Conservation (phyloP, 1,284 basidiomycete species). For the Puccinia polysora region DNA sequence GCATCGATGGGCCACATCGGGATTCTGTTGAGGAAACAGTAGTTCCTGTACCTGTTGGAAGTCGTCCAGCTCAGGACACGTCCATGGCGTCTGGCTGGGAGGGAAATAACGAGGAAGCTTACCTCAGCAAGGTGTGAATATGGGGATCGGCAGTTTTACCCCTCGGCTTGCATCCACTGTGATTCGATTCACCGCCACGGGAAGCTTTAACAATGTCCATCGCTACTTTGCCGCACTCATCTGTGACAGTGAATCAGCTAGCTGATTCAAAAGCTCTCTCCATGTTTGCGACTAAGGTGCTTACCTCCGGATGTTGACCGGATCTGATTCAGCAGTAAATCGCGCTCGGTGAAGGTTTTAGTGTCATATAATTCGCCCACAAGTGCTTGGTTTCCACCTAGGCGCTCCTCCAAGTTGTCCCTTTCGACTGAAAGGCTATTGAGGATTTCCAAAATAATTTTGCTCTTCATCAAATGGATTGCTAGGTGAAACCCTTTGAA, state of each 20-base stretch:
- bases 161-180: neutral
- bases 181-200: neutral
- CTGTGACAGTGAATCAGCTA: no score
- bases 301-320: conserved; percentile 35
- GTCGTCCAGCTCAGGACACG: neutral
- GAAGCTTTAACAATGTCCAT: conserved; percentile 25
- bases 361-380: neutral
- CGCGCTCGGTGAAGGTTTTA: conserved; percentile 11
- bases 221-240: conserved; percentile 14
- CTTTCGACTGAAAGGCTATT: conserved; percentile 26
- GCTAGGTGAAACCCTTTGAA: conserved; percentile 18
- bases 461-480: conserved; percentile 31
- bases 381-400: neutral
- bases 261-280: no score
- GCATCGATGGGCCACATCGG: conserved; percentile 38
- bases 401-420: conserved; percentile 35
- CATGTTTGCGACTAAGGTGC: no score
- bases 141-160: conserved; percentile 38
- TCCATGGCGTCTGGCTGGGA: neutral
- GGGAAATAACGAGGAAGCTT: neutral
- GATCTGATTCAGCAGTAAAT: conserved; percentile 11
- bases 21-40: conserved; percentile 35
- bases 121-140: conserved; percentile 36
- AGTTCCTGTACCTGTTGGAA: conserved; percentile 27
- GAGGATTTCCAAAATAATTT: conserved; percentile 34